Percentiles rank a stretch among this genome's conserved stretches.
Conservation (phyloP, 2,329 filamentous ascomycete genomes). For the Colletotrichum simmondsii region DNA sequence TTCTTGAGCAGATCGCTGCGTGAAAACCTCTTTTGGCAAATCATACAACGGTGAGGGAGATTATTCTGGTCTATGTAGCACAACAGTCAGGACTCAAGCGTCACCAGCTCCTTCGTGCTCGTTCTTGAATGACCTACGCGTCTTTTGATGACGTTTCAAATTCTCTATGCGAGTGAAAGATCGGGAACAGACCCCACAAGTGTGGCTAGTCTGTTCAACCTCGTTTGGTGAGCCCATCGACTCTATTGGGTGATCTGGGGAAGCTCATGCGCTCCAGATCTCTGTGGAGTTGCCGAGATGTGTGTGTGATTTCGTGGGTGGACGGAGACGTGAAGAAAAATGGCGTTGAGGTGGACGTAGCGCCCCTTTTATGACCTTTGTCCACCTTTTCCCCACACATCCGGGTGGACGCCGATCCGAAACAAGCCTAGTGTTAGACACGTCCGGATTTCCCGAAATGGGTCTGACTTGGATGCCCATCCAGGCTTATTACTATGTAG, state of each 20-base stretch:
- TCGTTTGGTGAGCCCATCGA: neutral
- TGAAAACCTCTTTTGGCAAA: conserved; percentile 5
- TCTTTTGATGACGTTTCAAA: conserved; percentile 23
- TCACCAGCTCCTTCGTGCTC: neutral
- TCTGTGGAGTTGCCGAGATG: neutral
- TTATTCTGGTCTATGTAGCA: neutral
- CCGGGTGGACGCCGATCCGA: neutral
- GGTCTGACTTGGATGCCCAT: neutral
- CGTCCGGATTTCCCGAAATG: neutral
- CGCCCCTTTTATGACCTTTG: conserved; percentile 1
- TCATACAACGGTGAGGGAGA: conserved; percentile 4
- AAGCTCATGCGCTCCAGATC: neutral
- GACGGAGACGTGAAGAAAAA: neutral
- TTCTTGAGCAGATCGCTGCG: conserved; percentile 19
- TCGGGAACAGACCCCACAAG: neutral
- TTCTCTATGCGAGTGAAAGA: conserved; percentile 17
- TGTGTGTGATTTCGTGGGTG: neutral
- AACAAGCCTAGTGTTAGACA: neutral
- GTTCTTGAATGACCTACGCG: neutral
- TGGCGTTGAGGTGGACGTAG: neutral
- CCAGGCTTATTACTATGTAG: too few species aligned
- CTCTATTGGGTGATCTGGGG: neutral
- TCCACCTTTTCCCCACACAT: neutral
- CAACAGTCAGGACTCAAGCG: too few species aligned
- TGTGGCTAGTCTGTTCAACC: neutral